Percentiles rank a stretch among this genome's conserved stretches.
phyloP scores from a whole-genome alignment of 176 grass and related monocot species.

The Aegilops bicornis region DNA sequence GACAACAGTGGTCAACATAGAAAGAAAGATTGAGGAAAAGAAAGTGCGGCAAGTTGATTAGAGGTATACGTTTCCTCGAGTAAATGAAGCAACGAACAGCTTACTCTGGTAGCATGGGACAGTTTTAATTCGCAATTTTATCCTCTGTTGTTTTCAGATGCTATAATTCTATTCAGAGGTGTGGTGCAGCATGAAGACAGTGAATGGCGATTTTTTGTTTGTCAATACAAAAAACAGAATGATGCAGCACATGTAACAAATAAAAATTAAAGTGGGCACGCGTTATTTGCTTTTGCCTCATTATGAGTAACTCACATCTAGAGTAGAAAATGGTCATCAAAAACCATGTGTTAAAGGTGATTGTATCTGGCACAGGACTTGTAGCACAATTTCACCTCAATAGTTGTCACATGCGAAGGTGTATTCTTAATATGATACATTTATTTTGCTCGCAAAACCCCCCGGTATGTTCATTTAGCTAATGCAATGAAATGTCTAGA shows the following conservation, averaged over 20 bases:
- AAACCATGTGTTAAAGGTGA: neutral
- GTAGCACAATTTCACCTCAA: neutral
- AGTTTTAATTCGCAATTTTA: neutral
- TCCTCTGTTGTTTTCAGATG: neutral
- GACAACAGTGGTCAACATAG: constrained; percentile 11
- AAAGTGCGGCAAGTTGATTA: neutral
- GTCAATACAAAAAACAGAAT: neutral
- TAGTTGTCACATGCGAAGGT: neutral
- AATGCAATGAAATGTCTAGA: neutral
- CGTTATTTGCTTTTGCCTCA: neutral
- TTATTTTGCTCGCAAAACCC: neutral
- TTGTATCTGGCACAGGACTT: neutral
- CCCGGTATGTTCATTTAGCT: neutral
- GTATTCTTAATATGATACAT: neutral
- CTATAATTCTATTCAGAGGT: neutral
- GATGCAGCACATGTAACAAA: neutral
- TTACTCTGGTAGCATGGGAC: neutral
- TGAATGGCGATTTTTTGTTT: constrained; percentile 3
- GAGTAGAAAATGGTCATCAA: neutral
- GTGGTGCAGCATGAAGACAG: constrained; percentile 5
- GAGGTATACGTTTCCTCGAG: neutral
- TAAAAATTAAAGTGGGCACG: neutral
- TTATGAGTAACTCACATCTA: neutral
- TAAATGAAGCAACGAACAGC: constrained; percentile 14
- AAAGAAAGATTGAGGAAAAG: neutral